phyloP scores from a whole-genome alignment of 305 asterid genomes.

The Solanum chacoense region DNA sequence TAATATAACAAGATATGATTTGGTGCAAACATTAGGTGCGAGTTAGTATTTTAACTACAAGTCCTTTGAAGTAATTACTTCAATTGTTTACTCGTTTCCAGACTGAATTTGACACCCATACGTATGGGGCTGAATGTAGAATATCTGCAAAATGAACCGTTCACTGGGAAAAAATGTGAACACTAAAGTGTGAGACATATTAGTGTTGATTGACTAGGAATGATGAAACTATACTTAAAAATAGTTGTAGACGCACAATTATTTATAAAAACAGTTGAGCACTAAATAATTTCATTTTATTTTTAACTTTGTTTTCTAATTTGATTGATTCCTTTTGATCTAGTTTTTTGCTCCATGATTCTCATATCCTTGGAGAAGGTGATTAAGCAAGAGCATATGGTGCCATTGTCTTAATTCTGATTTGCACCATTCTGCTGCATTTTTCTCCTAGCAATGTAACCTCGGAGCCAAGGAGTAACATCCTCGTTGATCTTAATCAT shows the following conservation, averaged over 20 bases:
- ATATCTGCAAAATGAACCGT: background rate
- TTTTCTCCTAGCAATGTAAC: conserved; percentile 66
- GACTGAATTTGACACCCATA: background rate
- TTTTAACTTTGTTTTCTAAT: background rate
- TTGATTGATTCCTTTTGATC: background rate
- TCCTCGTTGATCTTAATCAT: conserved; percentile 87
- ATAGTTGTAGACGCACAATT: background rate
- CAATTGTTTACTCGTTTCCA: background rate
- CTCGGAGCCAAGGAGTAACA: conserved; percentile 83
- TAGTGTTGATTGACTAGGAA: background rate
- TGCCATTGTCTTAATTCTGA: conserved; percentile 12
- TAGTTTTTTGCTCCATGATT: background rate
- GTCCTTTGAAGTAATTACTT: background rate
- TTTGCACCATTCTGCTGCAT: conserved; percentile 48
- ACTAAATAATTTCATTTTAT: background rate
- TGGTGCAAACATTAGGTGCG: background rate
- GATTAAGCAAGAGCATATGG: background rate
- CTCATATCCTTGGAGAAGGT: background rate
- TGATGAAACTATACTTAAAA: background rate
- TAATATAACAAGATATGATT: background rate
- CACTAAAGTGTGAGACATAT: background rate
- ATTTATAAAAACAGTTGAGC: background rate
- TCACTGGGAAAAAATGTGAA: background rate
- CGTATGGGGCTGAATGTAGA: background rate
- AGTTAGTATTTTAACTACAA: background rate